These are phyloP conservation scores for Arthromyces matolae DNA, from an alignment of 768 basidiomycete species.

Conservation along the genomic window DNA sequence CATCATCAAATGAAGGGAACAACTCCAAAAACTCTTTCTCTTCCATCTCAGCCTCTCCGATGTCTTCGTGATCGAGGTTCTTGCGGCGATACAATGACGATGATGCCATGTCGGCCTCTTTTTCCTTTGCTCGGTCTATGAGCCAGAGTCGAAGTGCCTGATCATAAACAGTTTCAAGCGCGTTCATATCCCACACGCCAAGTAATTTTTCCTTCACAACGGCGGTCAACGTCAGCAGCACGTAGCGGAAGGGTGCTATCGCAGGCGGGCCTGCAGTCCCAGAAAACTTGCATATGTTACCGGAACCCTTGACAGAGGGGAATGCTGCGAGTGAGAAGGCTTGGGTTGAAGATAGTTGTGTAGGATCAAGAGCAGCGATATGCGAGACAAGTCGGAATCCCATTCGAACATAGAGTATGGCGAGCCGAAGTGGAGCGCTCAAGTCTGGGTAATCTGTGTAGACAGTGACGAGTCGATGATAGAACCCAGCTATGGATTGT, in stretches of 20 bases:
- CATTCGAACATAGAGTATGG: slow-evolving; percentile 61
- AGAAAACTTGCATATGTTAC: slow-evolving; percentile 27
- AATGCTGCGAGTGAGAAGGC: slow-evolving; percentile 43
- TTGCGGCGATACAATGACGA: slow-evolving; percentile 75
- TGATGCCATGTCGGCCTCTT: slow-evolving; percentile 57
- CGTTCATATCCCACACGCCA: slow-evolving; percentile 32
- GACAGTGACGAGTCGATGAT: slow-evolving; percentile 60
- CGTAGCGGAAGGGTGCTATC: slow-evolving; percentile 33
- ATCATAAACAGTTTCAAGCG: slow-evolving; percentile 56
- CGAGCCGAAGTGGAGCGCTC: slow-evolving; percentile 58
- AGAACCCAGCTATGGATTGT: slow-evolving; percentile 74
- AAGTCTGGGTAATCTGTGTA: slow-evolving; percentile 78
- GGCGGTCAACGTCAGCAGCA: slow-evolving; percentile 49
- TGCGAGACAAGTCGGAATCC: slow-evolving; percentile 58
- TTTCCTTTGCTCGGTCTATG: slow-evolving; percentile 69
- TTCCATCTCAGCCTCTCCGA: slow-evolving; percentile 72
- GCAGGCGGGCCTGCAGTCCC: slow-evolving; percentile 24
- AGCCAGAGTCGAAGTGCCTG: slow-evolving; percentile 80
- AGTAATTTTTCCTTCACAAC: slow-evolving; percentile 41
- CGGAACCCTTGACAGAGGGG: slow-evolving; percentile 47
- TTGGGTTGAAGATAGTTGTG: slow-evolving; percentile 19
- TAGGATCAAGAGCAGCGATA: slow-evolving; percentile 12
- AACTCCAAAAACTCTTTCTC: slow-evolving; percentile 78
- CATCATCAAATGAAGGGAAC: slow-evolving; percentile 82
- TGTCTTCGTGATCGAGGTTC: slow-evolving; percentile 46